phyloP scores from a whole-genome alignment of 179 eudicot species.

The Camellia oleifera region DNA sequence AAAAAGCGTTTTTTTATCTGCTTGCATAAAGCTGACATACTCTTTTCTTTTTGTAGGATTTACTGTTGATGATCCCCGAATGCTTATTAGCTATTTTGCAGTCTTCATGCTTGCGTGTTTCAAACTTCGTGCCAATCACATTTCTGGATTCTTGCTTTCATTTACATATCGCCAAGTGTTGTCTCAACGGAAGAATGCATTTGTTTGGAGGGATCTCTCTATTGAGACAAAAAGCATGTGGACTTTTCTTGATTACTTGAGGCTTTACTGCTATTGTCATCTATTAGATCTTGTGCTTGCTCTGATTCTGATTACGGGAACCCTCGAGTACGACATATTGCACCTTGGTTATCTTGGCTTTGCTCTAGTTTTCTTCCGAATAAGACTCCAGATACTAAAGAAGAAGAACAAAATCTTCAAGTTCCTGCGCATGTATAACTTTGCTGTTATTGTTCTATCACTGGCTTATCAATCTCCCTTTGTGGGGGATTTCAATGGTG shows the following conservation, averaged over 20 bases:
- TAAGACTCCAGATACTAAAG: constrained; percentile 84
- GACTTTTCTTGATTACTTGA: constrained; percentile 93
- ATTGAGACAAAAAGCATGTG: constrained; percentile 99
- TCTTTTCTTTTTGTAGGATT: constrained; percentile 54
- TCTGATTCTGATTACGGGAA: constrained; percentile 84
- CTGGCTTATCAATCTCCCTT: constrained; percentile 98
- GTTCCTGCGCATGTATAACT: constrained; percentile 90
- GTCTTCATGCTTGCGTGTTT: constrained; percentile 87
- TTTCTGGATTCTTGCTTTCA: constrained; percentile 65
- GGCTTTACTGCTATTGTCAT: constrained; percentile 98
- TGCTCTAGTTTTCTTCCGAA: constrained; percentile 89
- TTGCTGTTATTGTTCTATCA: constrained; percentile 79
- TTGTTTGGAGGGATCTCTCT: constrained; percentile 98
- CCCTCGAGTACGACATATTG: constrained; percentile 92
- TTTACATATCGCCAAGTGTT: constrained; percentile 81
- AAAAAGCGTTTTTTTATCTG: background rate
- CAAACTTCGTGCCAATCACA: constrained; percentile 85
- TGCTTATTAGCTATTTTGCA: constrained; percentile 77
- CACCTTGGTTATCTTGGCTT: constrained; percentile 99
- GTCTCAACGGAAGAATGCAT: constrained; percentile 84
- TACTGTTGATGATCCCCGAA: constrained; percentile 85
- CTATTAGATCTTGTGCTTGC: constrained; percentile 97
- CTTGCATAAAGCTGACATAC: constrained; percentile 6
- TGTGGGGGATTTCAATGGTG: constrained; percentile 74
- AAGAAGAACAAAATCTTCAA: constrained; percentile 91